These are phyloP conservation scores for Suhomyces sp. DNA, from an alignment of 805 yeast species.

Conservation along the genomic window DNA sequence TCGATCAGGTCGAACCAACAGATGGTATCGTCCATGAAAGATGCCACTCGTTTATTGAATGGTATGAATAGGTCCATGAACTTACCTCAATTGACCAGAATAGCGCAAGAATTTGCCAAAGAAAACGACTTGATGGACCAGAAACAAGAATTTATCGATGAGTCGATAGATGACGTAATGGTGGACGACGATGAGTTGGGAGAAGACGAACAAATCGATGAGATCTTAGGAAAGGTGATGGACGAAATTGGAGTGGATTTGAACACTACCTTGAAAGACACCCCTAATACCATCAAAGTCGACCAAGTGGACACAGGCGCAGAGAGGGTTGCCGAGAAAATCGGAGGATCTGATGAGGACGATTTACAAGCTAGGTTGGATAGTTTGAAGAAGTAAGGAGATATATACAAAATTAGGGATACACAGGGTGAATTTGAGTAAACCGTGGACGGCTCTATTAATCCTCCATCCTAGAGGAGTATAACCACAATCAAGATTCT, in stretches of 20 bases:
- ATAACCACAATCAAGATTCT: too few relatives aligned
- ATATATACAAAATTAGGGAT: neutral
- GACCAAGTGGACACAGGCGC: conserved; percentile 38
- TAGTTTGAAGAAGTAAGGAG: conserved; percentile 58
- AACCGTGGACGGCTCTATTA: too few relatives aligned
- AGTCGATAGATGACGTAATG: conserved; percentile 95
- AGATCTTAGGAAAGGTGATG: conserved; percentile 83
- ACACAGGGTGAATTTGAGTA: too few relatives aligned
- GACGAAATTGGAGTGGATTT: conserved; percentile 96
- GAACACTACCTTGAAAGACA: conserved; percentile 46
- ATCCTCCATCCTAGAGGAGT: too few relatives aligned
- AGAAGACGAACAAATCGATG: conserved; percentile 88
- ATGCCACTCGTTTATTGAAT: conserved; percentile 80
- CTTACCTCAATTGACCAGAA: conserved; percentile 80
- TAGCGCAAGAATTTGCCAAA: conserved; percentile 92
- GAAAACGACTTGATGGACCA: conserved; percentile 98
- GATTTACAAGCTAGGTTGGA: conserved; percentile 87
- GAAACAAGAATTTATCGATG: conserved; percentile 98
- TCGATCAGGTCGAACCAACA: conserved; percentile 91
- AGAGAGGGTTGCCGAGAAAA: conserved; percentile 52
- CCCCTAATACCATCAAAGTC: conserved; percentile 37
- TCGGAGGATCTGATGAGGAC: conserved; percentile 62
- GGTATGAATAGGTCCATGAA: conserved; percentile 92
- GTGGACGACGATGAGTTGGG: conserved; percentile 69
- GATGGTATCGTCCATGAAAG: conserved; percentile 92